Evolutionary conservation across 2,329 filamentous ascomycete genomes (phyloP).

Genomic region (Cordyceps cateniannulata): DNA sequence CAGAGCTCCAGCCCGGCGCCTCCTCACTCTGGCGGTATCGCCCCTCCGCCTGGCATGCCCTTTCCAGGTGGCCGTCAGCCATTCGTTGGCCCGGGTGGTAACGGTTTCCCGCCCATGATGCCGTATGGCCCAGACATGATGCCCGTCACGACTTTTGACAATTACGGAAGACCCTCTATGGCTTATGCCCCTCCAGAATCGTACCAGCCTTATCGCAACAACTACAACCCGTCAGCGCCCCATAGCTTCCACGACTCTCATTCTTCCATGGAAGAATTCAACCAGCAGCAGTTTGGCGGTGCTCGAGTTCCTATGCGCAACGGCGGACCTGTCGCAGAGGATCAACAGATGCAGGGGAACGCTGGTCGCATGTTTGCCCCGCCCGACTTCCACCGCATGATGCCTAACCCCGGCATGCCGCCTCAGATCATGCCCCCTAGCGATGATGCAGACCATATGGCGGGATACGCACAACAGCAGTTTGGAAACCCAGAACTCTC

Average conservation of each 20-base stretch:
- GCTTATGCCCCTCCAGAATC: slow-evolving; percentile 29
- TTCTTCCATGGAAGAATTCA: slow-evolving; percentile 45
- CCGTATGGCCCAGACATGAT: slow-evolving; percentile 29
- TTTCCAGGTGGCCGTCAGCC: slow-evolving; percentile 27
- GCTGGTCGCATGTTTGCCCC: slow-evolving; percentile 25
- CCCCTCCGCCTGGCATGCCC: slow-evolving; percentile 41
- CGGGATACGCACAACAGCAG: slow-evolving; percentile 34
- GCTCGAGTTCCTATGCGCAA: slow-evolving; percentile 36
- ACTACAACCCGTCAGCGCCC: slow-evolving; percentile 49
- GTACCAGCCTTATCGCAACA: slow-evolving; percentile 27
- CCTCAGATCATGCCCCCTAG: slow-evolving; percentile 22
- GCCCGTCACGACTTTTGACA: slow-evolving; percentile 29
- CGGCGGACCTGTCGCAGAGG: slow-evolving; percentile 23
- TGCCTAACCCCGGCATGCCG: slow-evolving; percentile 24
- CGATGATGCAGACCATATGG: slow-evolving; percentile 30
- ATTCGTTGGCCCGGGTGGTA: slow-evolving; percentile 26
- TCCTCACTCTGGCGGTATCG: slow-evolving; percentile 40
- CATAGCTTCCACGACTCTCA: slow-evolving; percentile 59
- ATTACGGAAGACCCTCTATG: slow-evolving; percentile 31
- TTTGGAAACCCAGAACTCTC: slow-evolving; percentile 31
- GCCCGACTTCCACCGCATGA: slow-evolving; percentile 27
- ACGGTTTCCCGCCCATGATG: slow-evolving; percentile 33
- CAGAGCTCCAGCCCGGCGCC: slow-evolving; percentile 52
- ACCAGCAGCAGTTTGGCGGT: slow-evolving; percentile 34
- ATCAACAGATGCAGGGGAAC: slow-evolving; percentile 25